Conservation (phyloP, 2,329 filamentous ascomycete genomes). For the Fusarium sp. region DNA sequence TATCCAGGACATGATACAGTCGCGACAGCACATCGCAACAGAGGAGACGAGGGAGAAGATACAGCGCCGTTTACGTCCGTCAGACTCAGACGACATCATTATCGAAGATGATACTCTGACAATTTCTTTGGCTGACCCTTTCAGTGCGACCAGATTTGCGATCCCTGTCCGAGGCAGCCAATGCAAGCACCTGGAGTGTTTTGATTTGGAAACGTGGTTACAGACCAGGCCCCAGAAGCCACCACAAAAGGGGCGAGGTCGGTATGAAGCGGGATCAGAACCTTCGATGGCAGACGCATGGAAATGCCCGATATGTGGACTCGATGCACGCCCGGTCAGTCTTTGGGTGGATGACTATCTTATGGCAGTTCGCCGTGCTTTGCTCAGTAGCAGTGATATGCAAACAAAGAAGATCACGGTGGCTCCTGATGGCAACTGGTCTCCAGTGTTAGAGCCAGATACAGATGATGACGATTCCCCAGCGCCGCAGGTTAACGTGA, state of each 20-base stretch:
- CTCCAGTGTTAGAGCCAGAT: conserved; percentile 49
- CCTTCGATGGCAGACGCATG: conserved; percentile 77
- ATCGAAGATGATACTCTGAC: conserved; percentile 68
- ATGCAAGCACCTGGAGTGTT: conserved; percentile 88
- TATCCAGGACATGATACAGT: conserved; percentile 58
- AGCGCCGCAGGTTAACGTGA: conserved; percentile 9
- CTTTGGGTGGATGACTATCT: conserved; percentile 83
- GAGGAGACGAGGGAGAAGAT: conserved; percentile 70
- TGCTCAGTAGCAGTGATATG: conserved; percentile 54
- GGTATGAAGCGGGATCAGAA: conserved; percentile 51
- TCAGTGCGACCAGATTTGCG: conserved; percentile 73
- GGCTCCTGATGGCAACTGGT: conserved; percentile 53
- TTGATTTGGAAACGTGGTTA: conserved; percentile 88
- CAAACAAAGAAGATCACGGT: conserved; percentile 52
- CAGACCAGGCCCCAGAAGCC: conserved; percentile 69
- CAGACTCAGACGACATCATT: conserved; percentile 69
- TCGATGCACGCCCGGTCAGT: conserved; percentile 79
- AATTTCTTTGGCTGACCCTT: conserved; percentile 76
- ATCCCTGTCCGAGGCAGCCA: conserved; percentile 76
- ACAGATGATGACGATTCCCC: conserved; percentile 47
- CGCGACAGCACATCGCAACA: conserved; percentile 56
- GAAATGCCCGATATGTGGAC: conserved; percentile 86
- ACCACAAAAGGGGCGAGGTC: conserved; percentile 26
- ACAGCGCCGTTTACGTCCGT: conserved; percentile 58
- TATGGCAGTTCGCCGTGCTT: conserved; percentile 67